Evolutionary conservation across 345 rosid genomes (phyloP), one percentile per base, ranked within the genome.

Genomic region (Turritis glabra): DNA sequence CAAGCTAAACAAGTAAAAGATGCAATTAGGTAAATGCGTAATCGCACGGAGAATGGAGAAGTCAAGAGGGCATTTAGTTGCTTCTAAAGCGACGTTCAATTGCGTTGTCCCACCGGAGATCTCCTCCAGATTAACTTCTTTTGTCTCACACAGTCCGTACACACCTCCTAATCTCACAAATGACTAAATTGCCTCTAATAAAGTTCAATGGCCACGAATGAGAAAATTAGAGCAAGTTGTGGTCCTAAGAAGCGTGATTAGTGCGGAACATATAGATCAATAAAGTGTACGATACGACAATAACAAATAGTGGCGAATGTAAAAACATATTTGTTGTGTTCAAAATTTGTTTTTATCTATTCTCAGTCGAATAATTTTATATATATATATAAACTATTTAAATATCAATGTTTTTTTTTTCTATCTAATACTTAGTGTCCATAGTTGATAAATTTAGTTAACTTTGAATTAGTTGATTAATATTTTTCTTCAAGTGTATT

Each of bases 101-200:
- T 73, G 77, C 55, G 4, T 63, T 63, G 64, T 43, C 64, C 64
- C 63, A 73, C 64, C 26, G 30, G n/a, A 63, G 53, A 73, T 72
- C 70, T 51, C 43, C 41, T 62, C 76, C 23, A 26, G 19, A 41
- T 40, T 73, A 15, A 40, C 55, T 53, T 21, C 0, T 18, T 63
- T 29, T 52, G 69, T 64, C 63, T 63, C 55, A 29, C 71, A 43
- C 55, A 40, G 63, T 73, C 77, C 77, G 77, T 73, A 73, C 71
- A 73, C 64, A 63, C 44, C 25, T 72, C 52, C 25, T 66, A 14
- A 40, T 64, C 70, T 63, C 70, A 22, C 32, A 53, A 41, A 41
- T 15, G 33, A 52, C 50, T 48, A 61, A 25, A 37, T 19, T 38
- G 7, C 43, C 30, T 51, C 41, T 51, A 50, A 22, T 23, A n/a